Evolutionary conservation across 805 yeast genomes (phyloP).

Genomic region (Ogataea dorogensis): DNA sequence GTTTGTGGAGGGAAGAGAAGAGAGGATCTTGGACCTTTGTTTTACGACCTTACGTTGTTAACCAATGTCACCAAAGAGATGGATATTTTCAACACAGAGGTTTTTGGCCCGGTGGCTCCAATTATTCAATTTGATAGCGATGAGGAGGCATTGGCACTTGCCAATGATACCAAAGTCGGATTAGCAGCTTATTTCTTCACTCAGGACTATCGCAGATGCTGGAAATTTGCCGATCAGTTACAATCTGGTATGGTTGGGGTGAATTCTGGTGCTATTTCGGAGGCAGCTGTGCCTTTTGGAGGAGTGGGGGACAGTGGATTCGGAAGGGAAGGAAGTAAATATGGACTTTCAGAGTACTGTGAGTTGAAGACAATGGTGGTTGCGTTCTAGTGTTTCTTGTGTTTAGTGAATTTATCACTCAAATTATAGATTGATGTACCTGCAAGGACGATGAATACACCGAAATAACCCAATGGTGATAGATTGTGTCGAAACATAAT

Average conservation of each 20-base stretch:
- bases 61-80: slow-evolving; percentile 54
- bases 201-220: slow-evolving; percentile 46
- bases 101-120: slow-evolving; percentile 79
- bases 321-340: slow-evolving; percentile 75
- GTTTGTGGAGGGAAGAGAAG: slow-evolving; percentile 58
- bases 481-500: slow-evolving; percentile 48
- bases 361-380: slow-evolving; percentile 60
- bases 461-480: slow-evolving; percentile 39
- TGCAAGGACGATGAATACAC: slow-evolving; percentile 49
- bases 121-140: slow-evolving; percentile 54
- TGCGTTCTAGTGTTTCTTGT: slow-evolving; percentile 22
- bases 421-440: slow-evolving; percentile 52
- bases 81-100: slow-evolving; percentile 61
- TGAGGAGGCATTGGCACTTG: slow-evolving; percentile 53
- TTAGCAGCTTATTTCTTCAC: slow-evolving; percentile 74
- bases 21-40: slow-evolving; percentile 59
- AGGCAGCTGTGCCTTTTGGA: slow-evolving; percentile 63
- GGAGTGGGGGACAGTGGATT: slow-evolving; percentile 73
- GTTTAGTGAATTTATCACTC: not conserved
- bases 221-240: slow-evolving; percentile 57
- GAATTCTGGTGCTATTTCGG: slow-evolving; percentile 70
- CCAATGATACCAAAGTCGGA: slow-evolving; percentile 65
- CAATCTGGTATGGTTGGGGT: slow-evolving; percentile 79
- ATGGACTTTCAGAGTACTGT: slow-evolving; percentile 70
- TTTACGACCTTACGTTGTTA: slow-evolving; percentile 65